Evolutionary conservation across 2,329 filamentous ascomycete genomes (phyloP), one percentile per base, ranked within the genome.

Genomic region (Aaosphaeria arxii): DNA sequence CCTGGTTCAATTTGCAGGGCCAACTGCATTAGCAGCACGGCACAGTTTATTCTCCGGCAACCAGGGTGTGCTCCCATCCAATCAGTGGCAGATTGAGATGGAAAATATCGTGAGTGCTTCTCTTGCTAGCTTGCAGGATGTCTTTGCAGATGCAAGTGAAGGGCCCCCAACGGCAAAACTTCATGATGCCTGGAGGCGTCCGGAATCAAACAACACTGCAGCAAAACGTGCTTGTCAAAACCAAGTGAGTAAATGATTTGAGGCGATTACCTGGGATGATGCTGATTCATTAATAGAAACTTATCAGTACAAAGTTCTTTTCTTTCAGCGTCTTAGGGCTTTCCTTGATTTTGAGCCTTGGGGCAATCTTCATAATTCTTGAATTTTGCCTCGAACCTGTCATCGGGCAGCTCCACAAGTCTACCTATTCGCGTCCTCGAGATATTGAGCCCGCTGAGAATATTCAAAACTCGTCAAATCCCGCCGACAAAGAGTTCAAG

Each of bases 11-110:
- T 24, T 51, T 17, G 35, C 32, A 5, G 55, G 55, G 5, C 41
- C 42, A 5, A 43, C 45, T 4, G 33, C 45, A 5, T 30, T 58
- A 11, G 36, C 13, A 1, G 30, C 52, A 1, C 38, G 56, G 11
- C 33, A 47, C 6, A 44, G 46, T 5, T 17, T 52, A 2, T 11
- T 11, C 4, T 30, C 33, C 9, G 54, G 53, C 11, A 28, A 45
- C 6, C 53, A 56, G 29, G 47, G 43, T 6, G 42, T 45, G 5
- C 42, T 59, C 11, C 52, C 55, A 30, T 17, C 29, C 13, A 55
- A 57, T 35, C 56, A 59, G 44, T 59, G 56, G 56, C 46, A 57
- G 38, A 28, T 48, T 5, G 56, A 59, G n/a, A 43, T 51, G 4
- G 48, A 52, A 29, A 41, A 54, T 30, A 51, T 43, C 46, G 28